Percentiles rank a stretch among this genome's conserved stretches.
These are phyloP conservation scores for Diaporthe citriasiana DNA, from an alignment of 2,329 filamentous ascomycete genomes.

Conservation along the genomic window DNA sequence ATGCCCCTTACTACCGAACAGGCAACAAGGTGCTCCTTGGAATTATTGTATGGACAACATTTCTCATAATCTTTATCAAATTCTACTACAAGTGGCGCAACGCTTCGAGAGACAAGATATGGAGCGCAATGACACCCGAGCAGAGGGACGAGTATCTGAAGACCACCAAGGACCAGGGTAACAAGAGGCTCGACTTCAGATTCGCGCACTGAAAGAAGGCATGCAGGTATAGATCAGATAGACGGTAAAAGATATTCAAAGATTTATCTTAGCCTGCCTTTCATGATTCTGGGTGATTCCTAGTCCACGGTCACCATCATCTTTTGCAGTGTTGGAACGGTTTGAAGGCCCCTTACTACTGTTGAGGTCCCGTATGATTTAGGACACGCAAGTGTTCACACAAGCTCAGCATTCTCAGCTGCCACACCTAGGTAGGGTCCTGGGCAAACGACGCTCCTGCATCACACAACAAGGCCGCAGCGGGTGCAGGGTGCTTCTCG, in stretches of 20 bases:
- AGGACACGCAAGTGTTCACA: not conserved
- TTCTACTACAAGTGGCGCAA: slow-evolving; percentile 52
- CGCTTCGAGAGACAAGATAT: slow-evolving; percentile 46
- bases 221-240: not conserved
- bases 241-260: not conserved
- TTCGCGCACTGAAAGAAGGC: slow-evolving; percentile 48
- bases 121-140: slow-evolving; percentile 50
- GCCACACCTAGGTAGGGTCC: too few species aligned
- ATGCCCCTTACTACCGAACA: slow-evolving; percentile 61
- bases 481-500: too few species aligned
- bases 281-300: not conserved
- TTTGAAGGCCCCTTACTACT: not conserved
- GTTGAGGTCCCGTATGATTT: not conserved
- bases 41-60: slow-evolving; percentile 55
- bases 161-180: slow-evolving; percentile 59
- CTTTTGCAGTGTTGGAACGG: too few species aligned
- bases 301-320: too few species aligned
- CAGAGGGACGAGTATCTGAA: slow-evolving; percentile 55
- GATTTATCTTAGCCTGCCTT: too few species aligned
- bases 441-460: too few species aligned
- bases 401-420: not conserved
- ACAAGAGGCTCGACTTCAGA: slow-evolving; percentile 54
- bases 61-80: slow-evolving; percentile 50
- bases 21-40: slow-evolving; percentile 59
- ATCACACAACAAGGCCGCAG: too few species aligned